Base-by-base conservation (phyloP, 2,329 filamentous ascomycete species). In the Pyrenochaeta sp. region DNA sequence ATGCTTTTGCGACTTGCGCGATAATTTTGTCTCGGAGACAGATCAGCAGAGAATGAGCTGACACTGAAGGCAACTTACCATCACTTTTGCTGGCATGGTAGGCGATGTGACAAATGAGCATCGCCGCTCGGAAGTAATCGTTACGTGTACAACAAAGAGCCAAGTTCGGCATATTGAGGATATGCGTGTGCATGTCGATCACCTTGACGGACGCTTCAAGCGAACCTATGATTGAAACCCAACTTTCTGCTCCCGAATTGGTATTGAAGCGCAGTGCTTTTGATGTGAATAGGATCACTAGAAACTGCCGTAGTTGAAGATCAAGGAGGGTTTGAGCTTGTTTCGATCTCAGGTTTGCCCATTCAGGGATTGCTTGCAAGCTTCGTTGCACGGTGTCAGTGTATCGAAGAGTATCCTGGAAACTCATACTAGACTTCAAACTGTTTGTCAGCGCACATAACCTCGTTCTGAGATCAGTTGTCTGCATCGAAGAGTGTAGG, bases 261-360 rank as follows among this genome's bases (percentile, higher is more conserved):
- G 17, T 29, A n/a, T 55, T 17, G 2, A 41, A 14, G 17, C 46
- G 35, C 11, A 61, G 44, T 4, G 46, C 41, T 18, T 41, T 39
- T 7, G 57, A 59, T 12, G 51, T 54, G 23, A 71, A 62, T 2
- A 73, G 37, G 17, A 69, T 57, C 15, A 69, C 43, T 11, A 72
- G 45, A 35, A 61, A 68, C 35, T 72, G 68, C 9, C 60, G 61
- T n/a, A 71, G 56, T 27, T 67, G 65, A 15, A 72, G 56, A 32
- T 68, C 63, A 2, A 73, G 57, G 36, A 64, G 61, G 1, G 54
- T 58, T 37, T 49, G 49, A 20, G 56, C 56, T 42, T 65, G 58
- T 1, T 56, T 30, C 3, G 59, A 31, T 27, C 36, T 47, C 10
- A 50, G 32, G 2, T 62, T 53, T 2, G 45, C 18, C 61, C 59